These are phyloP conservation scores for Colletotrichum brevisporum DNA, from an alignment of 2,329 filamentous ascomycete species.

Conservation along the genomic window DNA sequence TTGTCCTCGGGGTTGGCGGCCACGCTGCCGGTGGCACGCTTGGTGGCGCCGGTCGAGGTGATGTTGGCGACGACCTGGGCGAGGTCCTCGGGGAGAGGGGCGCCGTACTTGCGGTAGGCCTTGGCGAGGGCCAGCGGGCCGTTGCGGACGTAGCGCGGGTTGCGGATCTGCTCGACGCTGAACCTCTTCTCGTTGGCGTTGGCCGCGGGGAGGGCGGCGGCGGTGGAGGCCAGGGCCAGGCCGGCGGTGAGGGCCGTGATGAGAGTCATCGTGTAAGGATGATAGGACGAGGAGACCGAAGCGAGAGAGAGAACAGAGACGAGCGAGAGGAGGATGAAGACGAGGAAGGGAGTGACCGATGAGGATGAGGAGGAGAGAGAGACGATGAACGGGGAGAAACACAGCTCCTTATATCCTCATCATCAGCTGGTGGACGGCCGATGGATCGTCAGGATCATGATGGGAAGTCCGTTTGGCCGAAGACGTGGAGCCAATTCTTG, in stretches of 20 bases:
- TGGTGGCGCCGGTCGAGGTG: constrained; percentile 36
- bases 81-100: constrained; percentile 49
- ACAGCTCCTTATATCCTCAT: constrained; percentile 35
- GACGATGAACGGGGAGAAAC: constrained; percentile 7
- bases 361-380: constrained; percentile 21
- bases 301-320: neutral
- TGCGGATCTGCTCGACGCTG: constrained; percentile 54
- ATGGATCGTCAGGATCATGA: neutral
- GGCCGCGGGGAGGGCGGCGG: constrained; percentile 40
- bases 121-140: constrained; percentile 54
- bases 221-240: constrained; percentile 44
- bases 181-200: constrained; percentile 42
- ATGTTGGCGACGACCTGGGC: constrained; percentile 45
- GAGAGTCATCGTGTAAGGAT: constrained; percentile 30
- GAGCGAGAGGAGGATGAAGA: constrained; percentile 10
- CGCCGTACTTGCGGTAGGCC: constrained; percentile 54
- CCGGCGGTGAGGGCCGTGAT: constrained; percentile 35
- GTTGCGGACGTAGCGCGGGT: constrained; percentile 49
- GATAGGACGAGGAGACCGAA: neutral
- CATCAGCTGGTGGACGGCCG: neutral
- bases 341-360: neutral
- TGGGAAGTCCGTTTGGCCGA: neutral
- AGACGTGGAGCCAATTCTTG: neutral
- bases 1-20: constrained; percentile 45
- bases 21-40: constrained; percentile 50